Evolutionary conservation across 2,329 filamentous ascomycete species (phyloP), one percentile per base, ranked within the genome.

Genomic region (Blastomyces emzantsi): DNA sequence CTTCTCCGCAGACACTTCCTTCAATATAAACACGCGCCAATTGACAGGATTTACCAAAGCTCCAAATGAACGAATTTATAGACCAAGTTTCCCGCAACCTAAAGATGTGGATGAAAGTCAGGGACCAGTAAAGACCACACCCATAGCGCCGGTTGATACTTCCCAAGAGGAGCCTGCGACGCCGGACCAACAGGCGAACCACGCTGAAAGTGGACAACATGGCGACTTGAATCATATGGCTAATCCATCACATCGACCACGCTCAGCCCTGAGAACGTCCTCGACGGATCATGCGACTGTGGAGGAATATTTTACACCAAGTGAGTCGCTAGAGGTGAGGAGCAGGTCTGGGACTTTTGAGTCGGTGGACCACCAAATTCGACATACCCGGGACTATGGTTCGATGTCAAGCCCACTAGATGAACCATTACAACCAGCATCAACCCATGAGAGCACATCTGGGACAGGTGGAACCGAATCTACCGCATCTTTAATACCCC

Each of bases 1-100:
- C n/a, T 86, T 86, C 69, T 78, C 78, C 30, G 79, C 80, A 1
- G 77, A 80, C 64, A 74, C 77, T 7, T 75, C 77, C 64, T 28
- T 59, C 22, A 54, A 54, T n/a, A 73, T 75, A 13, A 77, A 76
- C 64, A 77, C 77, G 25, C 69, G 72, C 17, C 65, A 70, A 39
- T 67, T 70, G 61, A 70, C 68, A 25, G 73, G 70, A 2, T 66
- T 72, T n/a, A 66, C 71, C 63, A 70, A 69, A 2, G 69, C 70
- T 2, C 73, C 72, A 36, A 66, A 69, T 8, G 69, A 69, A 28
- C 70, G 70, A 6, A 66, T 64, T 51, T 69, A 71, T 62, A 64
- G 59, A 19, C 65, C 56, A 45, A 72, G 71, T 61, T 75, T 76
- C 62, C 73, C 73, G 11, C 74, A 76, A 60, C 73, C 73, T 13